Conservation (phyloP, 306 rosid species). For the Pyrus bretschneideri region DNA sequence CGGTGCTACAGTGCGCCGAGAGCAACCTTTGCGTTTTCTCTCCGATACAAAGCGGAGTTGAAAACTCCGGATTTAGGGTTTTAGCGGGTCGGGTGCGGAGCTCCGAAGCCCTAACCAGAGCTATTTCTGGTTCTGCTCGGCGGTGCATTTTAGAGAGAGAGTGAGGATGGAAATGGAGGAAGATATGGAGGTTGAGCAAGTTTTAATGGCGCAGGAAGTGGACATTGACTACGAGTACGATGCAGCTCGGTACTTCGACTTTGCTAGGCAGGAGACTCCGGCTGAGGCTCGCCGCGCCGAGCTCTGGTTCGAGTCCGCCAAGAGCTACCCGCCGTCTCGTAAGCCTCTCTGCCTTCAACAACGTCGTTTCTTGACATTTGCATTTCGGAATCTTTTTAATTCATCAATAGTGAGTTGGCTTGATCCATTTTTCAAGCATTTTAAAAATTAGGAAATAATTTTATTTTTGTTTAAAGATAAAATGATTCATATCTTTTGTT, state of each 20-base stretch:
- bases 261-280: conserved; percentile 35
- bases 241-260: conserved; percentile 40
- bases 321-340: conserved; percentile 54
- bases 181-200: conserved; percentile 44
- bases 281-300: conserved; percentile 45
- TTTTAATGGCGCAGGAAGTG: conserved; percentile 43
- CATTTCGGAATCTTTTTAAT: neutral
- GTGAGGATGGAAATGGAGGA: conserved; percentile 25
- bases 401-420: neutral
- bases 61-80: conserved; percentile 18
- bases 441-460: neutral
- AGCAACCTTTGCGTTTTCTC: neutral
- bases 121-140: neutral
- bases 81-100: conserved; percentile 3
- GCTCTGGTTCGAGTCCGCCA: conserved; percentile 49
- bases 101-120: neutral
- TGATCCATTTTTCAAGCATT: neutral
- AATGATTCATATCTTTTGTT: neutral
- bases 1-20: conserved; percentile 9
- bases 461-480: neutral
- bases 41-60: conserved; percentile 1
- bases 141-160: conserved; percentile 10
- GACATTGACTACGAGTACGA: conserved; percentile 54
- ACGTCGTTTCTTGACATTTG: neutral
- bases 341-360: conserved; percentile 14